Evolutionary conservation across 331 rosid species (phyloP), one percentile per base, ranked within the genome.

Genomic region (Erythrophleum ivorense): DNA sequence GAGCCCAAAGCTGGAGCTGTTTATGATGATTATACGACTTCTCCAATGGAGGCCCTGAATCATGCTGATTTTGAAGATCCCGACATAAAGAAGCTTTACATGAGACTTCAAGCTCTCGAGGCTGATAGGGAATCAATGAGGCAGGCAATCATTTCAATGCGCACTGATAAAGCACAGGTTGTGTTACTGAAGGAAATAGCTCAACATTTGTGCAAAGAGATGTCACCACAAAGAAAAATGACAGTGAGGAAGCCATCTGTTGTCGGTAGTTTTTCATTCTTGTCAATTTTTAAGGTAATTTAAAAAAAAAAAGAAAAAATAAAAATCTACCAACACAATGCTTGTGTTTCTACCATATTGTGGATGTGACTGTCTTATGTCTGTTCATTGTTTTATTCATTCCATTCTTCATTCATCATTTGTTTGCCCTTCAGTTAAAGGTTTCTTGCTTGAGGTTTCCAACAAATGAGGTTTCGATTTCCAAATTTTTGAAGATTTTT

Each of bases 91-190:
- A 96, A 94, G 89, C 98, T 96, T 85, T 91, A 79, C 88, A 76
- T 78, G 92, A 91, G 99, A 85, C 97, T 96, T 89, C 98, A 94
- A 84, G 97, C 92, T 80, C 97, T 96, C 49, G 99, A 96, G 88
- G 97, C 99, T 11, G 99, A 96, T 83, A 88, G 97, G 87, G 99
- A 96, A 77, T 96, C 99, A 77, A 96, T 96, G 99, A 94, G 92
- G 88, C 98, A 96, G 83, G 86, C 98, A 57, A 85, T 96, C 79
- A 84, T 94, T 85, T 88, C 98, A 0, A 96, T 96, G 97, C 90
- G 97, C 68, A 91, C 98, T 1, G 99, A 96, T 82, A 92, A 96
- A 81, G 97, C 97, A 49, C 99, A 96, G 38, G 73, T 94, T 78
- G 91, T 94, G 75, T 86, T 96, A 70, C 86, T 96, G 75, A 96